Conservation (phyloP, 108 stramenopile genomes). For the Schizochytrium sp. region DNA sequence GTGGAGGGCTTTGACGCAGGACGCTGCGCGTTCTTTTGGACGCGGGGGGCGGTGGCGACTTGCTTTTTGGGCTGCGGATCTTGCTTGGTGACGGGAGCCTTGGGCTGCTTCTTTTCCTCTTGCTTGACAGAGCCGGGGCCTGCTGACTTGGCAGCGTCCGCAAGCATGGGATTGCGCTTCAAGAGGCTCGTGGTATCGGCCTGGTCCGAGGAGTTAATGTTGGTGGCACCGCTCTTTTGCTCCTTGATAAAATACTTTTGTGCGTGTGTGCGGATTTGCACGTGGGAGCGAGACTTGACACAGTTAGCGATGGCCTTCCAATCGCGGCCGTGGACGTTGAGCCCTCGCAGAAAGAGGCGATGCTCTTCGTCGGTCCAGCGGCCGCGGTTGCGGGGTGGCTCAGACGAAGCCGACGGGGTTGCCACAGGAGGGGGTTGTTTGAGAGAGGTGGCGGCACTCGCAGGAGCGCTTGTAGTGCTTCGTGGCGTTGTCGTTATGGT, state of each 20-base stretch:
- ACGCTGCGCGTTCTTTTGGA: no score
- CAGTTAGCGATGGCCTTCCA: slow-evolving; percentile 78
- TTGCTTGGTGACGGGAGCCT: no score
- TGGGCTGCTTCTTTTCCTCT: no score
- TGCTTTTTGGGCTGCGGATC: no score
- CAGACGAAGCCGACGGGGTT: not conserved
- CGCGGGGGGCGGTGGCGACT: no score
- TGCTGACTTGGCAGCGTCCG: no score
- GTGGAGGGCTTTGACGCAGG: no score
- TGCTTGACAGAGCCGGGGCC: no score
- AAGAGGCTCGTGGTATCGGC: not conserved
- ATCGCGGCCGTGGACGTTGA: slow-evolving; percentile 68
- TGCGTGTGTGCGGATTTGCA: slow-evolving; percentile 73
- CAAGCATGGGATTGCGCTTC: not conserved
- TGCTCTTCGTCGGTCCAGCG: slow-evolving; percentile 86
- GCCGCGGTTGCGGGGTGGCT: slow-evolving; percentile 59
- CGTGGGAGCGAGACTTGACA: slow-evolving; percentile 58
- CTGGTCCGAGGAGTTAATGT: not conserved
- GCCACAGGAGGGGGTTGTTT: not conserved
- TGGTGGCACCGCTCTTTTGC: slow-evolving; percentile 33
- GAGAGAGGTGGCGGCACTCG: not conserved
- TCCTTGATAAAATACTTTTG: slow-evolving; percentile 73
- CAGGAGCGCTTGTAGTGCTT: not conserved
- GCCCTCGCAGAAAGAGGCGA: slow-evolving; percentile 68
- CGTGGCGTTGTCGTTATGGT: no score